Evolutionary conservation across 2,329 filamentous ascomycete species (phyloP), one percentile per base, ranked within the genome.

Genomic region (Paraconiothyrium sp.): DNA sequence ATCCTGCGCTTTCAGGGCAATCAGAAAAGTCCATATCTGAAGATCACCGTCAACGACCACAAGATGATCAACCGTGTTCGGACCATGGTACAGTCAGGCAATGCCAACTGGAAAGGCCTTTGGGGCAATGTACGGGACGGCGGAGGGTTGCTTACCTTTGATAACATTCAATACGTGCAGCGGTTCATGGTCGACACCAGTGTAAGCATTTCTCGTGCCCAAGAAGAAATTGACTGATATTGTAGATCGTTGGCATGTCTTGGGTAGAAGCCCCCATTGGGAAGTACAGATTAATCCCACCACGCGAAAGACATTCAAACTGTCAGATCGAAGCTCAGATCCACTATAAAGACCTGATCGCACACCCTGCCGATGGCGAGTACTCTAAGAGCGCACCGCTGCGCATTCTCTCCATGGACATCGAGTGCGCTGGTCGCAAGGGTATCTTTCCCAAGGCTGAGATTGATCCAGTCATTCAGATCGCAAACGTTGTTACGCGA

Each of bases 361-460:
- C 95, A 10, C 94, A 98, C 78, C 88, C 92, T 52, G 89, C 94
- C 2, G 91, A 95, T 67, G 94, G 94, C 20, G 94, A 98, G 76
- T 99, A 94, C 93, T 92, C 93, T 32, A 99, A 97, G 81, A 97
- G 98, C 90, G 95, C 96, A 0, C 95, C 95, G 0, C 84, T 99
- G 3, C 89, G 95, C 63, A 91, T 97, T 50, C 81, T 99, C 49
- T 98, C 95, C 4, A 98, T 99, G 74, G 95, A 99, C 87, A 99
- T 99, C 70, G 95, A 99, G 79, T 99, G 95, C 79, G 95, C 95
- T 70, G 95, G 95, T 55, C 91, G 96, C 70, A 98, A 99, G 80
- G 95, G 95, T 67, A 91, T 99, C 74, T 99, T 99, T 73, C 95
- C 96, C 0, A 95, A 99, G 78, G 89, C 96, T 10, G 89, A 94